These are phyloP conservation scores for Kondoa malvinella DNA, from an alignment of 768 basidiomycete genomes.

Conservation along the genomic window DNA sequence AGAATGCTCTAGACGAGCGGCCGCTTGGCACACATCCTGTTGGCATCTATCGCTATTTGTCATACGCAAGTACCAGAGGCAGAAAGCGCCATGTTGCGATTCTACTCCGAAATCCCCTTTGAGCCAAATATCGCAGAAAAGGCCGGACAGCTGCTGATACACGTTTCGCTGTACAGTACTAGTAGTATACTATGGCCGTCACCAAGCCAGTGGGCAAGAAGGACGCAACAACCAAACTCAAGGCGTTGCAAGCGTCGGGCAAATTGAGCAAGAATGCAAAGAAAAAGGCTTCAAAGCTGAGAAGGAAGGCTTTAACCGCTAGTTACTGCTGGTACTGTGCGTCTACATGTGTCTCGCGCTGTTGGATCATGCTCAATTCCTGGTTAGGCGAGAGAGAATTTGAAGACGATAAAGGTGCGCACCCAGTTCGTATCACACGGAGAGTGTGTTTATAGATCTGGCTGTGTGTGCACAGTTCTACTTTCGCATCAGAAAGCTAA, in stretches of 20 bases:
- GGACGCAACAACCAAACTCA: not conserved
- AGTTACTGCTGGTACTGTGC: constrained; percentile 89
- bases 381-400: constrained; percentile 76
- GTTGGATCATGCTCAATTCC: not conserved
- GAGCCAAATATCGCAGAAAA: no score
- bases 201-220: not conserved
- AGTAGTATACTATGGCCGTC: not conserved
- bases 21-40: no score
- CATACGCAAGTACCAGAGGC: no score
- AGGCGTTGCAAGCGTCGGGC: not conserved
- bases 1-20: no score
- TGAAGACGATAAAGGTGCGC: constrained; percentile 90
- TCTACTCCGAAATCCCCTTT: no score
- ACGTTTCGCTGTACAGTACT: no score
- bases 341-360: not conserved
- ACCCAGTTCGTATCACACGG: constrained; percentile 7
- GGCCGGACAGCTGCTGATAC: no score
- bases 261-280: not conserved
- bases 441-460: not conserved
- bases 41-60: no score
- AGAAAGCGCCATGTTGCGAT: no score
- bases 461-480: constrained; percentile 44
- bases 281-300: not conserved
- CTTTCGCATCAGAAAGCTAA: constrained; percentile 99
- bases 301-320: constrained; percentile 20